Evolutionary conservation across 78 protist genomes (phyloP).

Genomic region (Anaeramoeba flamelloides): DNA sequence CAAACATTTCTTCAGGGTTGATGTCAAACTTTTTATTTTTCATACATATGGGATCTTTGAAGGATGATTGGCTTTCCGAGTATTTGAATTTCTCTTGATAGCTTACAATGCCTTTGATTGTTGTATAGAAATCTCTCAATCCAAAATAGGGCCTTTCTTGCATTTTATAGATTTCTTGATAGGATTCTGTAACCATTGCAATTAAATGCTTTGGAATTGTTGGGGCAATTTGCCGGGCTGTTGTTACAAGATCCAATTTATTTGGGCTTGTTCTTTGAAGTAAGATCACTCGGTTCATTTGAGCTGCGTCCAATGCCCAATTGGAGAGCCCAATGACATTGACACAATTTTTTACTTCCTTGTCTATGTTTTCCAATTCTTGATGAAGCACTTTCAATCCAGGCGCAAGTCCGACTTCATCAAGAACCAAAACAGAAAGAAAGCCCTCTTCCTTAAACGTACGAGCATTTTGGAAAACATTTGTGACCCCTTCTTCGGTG

Average conservation of each 20-base stretch:
- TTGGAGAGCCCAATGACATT: not conserved
- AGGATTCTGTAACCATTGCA: not conserved
- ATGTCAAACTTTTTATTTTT: too few species aligned
- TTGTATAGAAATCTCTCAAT: not conserved
- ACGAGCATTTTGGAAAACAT: not conserved
- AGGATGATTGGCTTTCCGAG: too few species aligned
- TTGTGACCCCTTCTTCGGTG: not conserved
- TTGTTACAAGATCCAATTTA: not conserved
- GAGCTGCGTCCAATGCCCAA: not conserved
- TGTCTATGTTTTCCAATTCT: not conserved
- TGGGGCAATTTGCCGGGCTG: not conserved
- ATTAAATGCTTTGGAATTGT: not conserved
- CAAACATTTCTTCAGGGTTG: too few species aligned
- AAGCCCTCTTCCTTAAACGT: not conserved
- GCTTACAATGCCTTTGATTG: too few species aligned
- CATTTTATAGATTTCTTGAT: not conserved
- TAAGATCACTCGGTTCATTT: not conserved
- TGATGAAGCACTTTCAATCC: not conserved
- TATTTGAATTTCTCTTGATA: too few species aligned
- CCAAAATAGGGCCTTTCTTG: not conserved
- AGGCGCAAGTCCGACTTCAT: not conserved
- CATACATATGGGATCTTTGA: too few species aligned
- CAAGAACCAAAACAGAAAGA: not conserved
- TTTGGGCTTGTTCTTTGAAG: not conserved
- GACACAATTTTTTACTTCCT: not conserved